Conservation (phyloP, 257 asterid genomes). For the Phtheirospermum japonicum region DNA sequence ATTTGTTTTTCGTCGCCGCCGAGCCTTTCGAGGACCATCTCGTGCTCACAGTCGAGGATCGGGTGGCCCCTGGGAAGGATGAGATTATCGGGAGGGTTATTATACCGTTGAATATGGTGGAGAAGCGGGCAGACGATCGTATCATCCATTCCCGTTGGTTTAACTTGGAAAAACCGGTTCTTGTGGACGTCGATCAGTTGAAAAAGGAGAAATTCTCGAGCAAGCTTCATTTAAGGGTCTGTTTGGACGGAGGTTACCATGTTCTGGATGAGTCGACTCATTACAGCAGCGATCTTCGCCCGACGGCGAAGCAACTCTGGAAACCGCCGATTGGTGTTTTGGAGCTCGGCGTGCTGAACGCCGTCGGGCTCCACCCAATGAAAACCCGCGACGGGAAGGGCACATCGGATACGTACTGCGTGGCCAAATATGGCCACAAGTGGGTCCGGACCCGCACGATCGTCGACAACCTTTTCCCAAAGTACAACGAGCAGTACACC, state of each 20-base stretch:
- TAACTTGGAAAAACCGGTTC: constrained; percentile 72
- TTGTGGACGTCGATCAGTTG: constrained; percentile 74
- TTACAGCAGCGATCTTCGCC: constrained; percentile 86
- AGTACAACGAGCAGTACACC: constrained; percentile 78
- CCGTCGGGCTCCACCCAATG: constrained; percentile 86
- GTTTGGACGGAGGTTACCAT: constrained; percentile 92
- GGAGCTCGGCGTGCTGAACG: constrained; percentile 74
- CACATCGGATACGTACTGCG: constrained; percentile 83
- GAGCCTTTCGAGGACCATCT: constrained; percentile 94
- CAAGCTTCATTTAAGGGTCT: constrained; percentile 75
- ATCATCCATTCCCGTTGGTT: constrained; percentile 84
- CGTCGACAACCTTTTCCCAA: constrained; percentile 71
- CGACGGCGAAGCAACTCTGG: constrained; percentile 92
- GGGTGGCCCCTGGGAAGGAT: constrained; percentile 90
- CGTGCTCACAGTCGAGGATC: constrained; percentile 78
- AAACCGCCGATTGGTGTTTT: constrained; percentile 75
- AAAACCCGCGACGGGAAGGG: constrained; percentile 79
- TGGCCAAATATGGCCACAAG: constrained; percentile 84
- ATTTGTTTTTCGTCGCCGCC: constrained; percentile 76
- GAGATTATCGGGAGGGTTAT: constrained; percentile 81
- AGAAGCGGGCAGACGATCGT: constrained; percentile 86
- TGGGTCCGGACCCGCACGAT: constrained; percentile 88
- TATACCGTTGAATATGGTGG: constrained; percentile 68
- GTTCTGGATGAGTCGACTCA: constrained; percentile 89
- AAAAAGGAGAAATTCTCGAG: constrained; percentile 80